A percentile compares a stretch with the other conserved stretches of the same genome.
Evolutionary conservation across 2,329 filamentous ascomycete genomes (phyloP).

Genomic region (Zymoseptoria crescenta): DNA sequence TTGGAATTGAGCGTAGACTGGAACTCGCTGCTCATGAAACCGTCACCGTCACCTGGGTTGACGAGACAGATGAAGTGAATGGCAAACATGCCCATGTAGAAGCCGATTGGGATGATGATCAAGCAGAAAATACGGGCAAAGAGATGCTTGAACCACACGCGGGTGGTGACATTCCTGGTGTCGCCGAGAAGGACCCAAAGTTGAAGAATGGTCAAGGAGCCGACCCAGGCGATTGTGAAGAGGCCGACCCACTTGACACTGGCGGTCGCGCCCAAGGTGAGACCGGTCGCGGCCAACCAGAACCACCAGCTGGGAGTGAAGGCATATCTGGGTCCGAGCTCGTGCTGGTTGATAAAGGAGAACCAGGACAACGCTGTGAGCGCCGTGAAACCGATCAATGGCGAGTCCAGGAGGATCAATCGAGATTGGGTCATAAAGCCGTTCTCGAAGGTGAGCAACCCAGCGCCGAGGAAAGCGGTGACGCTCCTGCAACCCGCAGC

Average conservation of each 20-base stretch:
- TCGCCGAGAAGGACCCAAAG: slow-evolving; percentile 94
- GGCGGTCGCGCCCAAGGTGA: slow-evolving; percentile 79
- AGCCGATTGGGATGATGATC: slow-evolving; percentile 76
- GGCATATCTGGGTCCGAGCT: slow-evolving; percentile 79
- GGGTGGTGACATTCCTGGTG: slow-evolving; percentile 70
- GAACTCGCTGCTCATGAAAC: slow-evolving; percentile 99
- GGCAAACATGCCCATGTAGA: slow-evolving; percentile 95
- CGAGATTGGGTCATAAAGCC: slow-evolving; percentile 91
- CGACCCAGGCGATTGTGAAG: slow-evolving; percentile 98
- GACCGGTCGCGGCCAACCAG: slow-evolving; percentile 80
- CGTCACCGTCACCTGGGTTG: slow-evolving; percentile 94
- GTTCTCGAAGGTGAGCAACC: slow-evolving; percentile 91
- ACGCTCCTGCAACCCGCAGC: slow-evolving; percentile 79
- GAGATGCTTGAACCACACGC: slow-evolving; percentile 88
- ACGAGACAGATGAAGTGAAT: slow-evolving; percentile 91
- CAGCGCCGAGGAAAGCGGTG: slow-evolving; percentile 74
- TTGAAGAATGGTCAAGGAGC: slow-evolving; percentile 79
- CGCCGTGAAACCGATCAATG: slow-evolving; percentile 85
- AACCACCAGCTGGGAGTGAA: slow-evolving; percentile 96
- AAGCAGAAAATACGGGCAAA: slow-evolving; percentile 85
- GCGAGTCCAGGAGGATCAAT: slow-evolving; percentile 91
- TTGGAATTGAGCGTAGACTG: slow-evolving; percentile 96
- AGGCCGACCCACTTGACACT: slow-evolving; percentile 99
- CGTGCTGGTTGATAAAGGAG: slow-evolving; percentile 94
- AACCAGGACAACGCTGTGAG: slow-evolving; percentile 84